These are phyloP conservation scores for Kalmusia sp. DNA, from an alignment of 2,329 filamentous ascomycete species.

Conservation along the genomic window DNA sequence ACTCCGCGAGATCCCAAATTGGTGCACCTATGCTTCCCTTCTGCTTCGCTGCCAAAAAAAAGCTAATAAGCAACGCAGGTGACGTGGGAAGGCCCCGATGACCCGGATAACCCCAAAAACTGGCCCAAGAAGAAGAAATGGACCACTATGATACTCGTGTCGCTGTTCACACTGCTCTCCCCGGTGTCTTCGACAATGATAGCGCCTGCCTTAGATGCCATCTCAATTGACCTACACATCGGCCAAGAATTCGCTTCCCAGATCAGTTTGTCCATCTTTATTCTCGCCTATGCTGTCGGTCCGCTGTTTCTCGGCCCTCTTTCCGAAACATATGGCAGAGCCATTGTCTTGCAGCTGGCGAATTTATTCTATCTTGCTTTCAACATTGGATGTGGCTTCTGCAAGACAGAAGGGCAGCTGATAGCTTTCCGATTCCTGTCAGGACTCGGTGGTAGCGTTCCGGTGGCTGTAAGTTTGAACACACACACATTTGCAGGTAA, in stretches of 20 bases:
- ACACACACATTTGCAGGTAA: too few relatives aligned
- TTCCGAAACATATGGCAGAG: constrained; percentile 45
- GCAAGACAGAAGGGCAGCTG: constrained; percentile 37
- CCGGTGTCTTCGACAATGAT: constrained; percentile 49
- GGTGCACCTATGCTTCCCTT: too few relatives aligned
- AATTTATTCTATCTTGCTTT: constrained; percentile 45
- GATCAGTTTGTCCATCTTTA: constrained; percentile 46
- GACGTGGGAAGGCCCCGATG: constrained; percentile 54
- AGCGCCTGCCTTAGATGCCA: constrained; percentile 39
- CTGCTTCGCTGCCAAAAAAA: too few relatives aligned
- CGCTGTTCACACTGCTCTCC: constrained; percentile 47
- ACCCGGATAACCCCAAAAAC: constrained; percentile 56
- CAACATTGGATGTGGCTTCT: constrained; percentile 44
- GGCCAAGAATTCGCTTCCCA: constrained; percentile 34
- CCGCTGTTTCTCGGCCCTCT: constrained; percentile 45
- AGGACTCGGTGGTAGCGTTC: constrained; percentile 42
- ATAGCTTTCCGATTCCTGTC: constrained; percentile 43
- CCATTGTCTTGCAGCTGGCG: constrained; percentile 40
- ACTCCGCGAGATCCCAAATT: too few relatives aligned
- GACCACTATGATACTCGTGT: constrained; percentile 54
- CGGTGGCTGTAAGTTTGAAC: constrained; percentile 42
- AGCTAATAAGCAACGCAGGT: too few relatives aligned
- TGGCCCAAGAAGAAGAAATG: constrained; percentile 54
- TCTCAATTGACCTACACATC: constrained; percentile 42
- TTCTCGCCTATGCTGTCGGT: constrained; percentile 47